Conservation (phyloP, 2,329 filamentous ascomycete species). For the Ophiostoma quercus region DNA sequence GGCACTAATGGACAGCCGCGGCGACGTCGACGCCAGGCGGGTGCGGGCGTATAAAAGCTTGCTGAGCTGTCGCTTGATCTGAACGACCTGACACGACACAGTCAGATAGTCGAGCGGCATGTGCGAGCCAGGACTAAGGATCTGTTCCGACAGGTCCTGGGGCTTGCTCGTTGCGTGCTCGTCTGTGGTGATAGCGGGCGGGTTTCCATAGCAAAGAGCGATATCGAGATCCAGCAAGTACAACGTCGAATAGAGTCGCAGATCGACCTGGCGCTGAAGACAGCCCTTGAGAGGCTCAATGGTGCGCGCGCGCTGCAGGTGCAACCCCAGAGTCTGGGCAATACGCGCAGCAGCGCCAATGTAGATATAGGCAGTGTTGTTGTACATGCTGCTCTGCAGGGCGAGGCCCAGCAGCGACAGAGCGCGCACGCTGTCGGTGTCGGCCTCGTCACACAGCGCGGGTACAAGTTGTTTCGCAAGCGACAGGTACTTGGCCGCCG, state of each 20-base stretch:
- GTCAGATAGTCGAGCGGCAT: constrained; percentile 31
- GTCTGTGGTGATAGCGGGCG: constrained; percentile 28
- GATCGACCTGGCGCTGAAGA: constrained; percentile 30
- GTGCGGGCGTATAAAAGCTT: constrained; percentile 26
- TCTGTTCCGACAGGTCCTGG: constrained; percentile 28
- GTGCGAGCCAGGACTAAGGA: constrained; percentile 30
- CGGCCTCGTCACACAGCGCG: constrained; percentile 30
- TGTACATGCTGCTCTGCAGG: constrained; percentile 30
- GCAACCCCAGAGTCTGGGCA: constrained; percentile 30
- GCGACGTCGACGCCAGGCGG: background rate
- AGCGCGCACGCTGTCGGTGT: constrained; percentile 31
- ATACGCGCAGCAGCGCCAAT: constrained; percentile 31
- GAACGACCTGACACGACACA: constrained; percentile 28
- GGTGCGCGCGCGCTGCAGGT: constrained; percentile 26
- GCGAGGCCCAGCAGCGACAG: constrained; percentile 30
- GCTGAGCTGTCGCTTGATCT: constrained; percentile 28
- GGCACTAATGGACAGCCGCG: constrained; percentile 25
- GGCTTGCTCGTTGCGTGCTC: constrained; percentile 25
- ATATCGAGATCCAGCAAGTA: constrained; percentile 32
- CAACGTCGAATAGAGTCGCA: constrained; percentile 30
- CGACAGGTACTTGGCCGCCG: constrained; percentile 28
- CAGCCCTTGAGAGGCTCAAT: constrained; percentile 27
- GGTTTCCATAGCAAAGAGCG: constrained; percentile 30
- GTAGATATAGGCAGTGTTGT: constrained; percentile 31
- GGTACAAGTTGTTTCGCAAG: constrained; percentile 30